phyloP scores from a whole-genome alignment of 495 filamentous ascomycete species.

The Annulohypoxylon nitens region DNA sequence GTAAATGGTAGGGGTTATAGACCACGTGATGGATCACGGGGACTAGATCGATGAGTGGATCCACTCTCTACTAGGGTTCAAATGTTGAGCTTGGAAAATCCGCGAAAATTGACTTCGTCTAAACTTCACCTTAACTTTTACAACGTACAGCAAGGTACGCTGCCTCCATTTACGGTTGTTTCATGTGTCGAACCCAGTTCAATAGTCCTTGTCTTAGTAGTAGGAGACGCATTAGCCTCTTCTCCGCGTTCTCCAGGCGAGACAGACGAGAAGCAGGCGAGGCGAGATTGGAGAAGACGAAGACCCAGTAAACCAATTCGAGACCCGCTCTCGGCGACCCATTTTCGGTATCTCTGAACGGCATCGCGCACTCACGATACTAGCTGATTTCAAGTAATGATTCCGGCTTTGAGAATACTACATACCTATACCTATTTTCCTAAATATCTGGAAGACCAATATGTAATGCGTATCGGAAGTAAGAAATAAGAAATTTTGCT shows the following conservation, averaged over 20 bases:
- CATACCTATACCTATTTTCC: not conserved
- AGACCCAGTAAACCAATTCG: not conserved
- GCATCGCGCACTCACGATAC: not conserved
- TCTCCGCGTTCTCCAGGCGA: conserved; percentile 21
- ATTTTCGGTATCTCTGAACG: conserved; percentile 21
- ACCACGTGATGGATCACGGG: no score
- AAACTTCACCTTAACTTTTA: not conserved
- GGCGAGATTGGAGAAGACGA: conserved; percentile 36
- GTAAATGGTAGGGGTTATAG: no score
- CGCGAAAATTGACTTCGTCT: not conserved
- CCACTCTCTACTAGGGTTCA: no score
- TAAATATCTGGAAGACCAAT: not conserved
- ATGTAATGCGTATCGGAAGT: not conserved
- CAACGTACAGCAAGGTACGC: not conserved
- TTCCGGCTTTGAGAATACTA: not conserved
- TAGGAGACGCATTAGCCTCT: not conserved
- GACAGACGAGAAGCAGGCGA: conserved; percentile 2
- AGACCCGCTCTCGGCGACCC: conserved; percentile 29
- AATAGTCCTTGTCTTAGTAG: not conserved
- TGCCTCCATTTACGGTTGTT: not conserved
- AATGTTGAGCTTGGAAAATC: not conserved
- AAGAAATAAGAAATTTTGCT: not conserved
- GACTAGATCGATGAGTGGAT: no score
- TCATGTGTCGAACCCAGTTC: not conserved
- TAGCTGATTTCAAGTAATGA: not conserved